A percentile compares a stretch with the other conserved stretches of the same genome.
phyloP scores from a whole-genome alignment of 129 eudicot species.

The Daucus carota region DH1_v3.0 NC_030383.2:286001-286500 shows the following conservation, averaged over 20 bases:
- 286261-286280: not conserved
- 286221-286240: constrained; percentile 11
- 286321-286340: not conserved
- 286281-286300: not conserved
- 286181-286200: not conserved
- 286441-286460: constrained; percentile 11
- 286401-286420: not conserved
- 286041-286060: constrained; percentile 16
- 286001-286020: constrained; percentile 17
- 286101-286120: constrained; percentile 14
- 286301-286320: not conserved
- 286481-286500: constrained; percentile 10
- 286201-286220: constrained; percentile 1
- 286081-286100: constrained; percentile 8
- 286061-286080: constrained; percentile 5
- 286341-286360: not conserved
- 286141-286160: constrained; percentile 3
- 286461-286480: constrained; percentile 11
- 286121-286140: constrained; percentile 12
- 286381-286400: not conserved
- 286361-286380: not conserved
- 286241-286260: not conserved
- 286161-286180: constrained; percentile 11
- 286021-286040: not conserved
- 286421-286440: constrained; percentile 16